These are phyloP conservation scores for Eucalyptus dawsonii DNA, from an alignment of 345 rosid species.

Conservation along the genomic window DNA sequence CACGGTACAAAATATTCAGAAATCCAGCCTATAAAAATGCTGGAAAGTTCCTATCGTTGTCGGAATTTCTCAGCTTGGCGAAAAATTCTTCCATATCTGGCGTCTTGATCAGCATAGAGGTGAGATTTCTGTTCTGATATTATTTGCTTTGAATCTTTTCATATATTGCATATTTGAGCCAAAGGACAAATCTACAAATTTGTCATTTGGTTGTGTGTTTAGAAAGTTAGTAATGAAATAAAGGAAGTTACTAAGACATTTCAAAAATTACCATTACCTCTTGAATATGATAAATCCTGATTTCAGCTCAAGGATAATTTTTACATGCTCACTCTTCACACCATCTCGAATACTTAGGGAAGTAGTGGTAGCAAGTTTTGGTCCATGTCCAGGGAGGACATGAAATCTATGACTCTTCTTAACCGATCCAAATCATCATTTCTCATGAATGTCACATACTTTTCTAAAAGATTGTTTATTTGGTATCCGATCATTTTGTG, in stretches of 20 bases:
- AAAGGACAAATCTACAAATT: not conserved
- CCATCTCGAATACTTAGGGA: not conserved
- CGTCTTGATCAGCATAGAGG: conserved; percentile 79
- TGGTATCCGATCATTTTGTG: not conserved
- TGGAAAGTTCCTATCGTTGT: conserved; percentile 40
- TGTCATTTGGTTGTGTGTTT: not conserved
- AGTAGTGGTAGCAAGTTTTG: not conserved
- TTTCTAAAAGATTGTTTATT: not conserved
- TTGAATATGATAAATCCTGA: not conserved
- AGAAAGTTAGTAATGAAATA: not conserved
- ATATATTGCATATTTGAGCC: no score
- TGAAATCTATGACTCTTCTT: not conserved
- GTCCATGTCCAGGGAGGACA: not conserved
- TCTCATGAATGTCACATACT: not conserved
- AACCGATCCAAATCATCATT: not conserved
- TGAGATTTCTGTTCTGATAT: conserved; percentile 13
- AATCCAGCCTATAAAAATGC: conserved; percentile 35
- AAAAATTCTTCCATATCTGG: conserved; percentile 61
- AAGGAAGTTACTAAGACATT: not conserved
- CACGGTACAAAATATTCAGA: conserved; percentile 11
- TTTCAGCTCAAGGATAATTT: not conserved
- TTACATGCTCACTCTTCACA: not conserved
- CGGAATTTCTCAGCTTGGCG: conserved; percentile 57
- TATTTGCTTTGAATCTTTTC: not conserved
- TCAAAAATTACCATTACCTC: not conserved